Evolutionary conservation across 176 grass and related monocot species (phyloP).

Genomic region (Echinochloa phyllopogon): DNA sequence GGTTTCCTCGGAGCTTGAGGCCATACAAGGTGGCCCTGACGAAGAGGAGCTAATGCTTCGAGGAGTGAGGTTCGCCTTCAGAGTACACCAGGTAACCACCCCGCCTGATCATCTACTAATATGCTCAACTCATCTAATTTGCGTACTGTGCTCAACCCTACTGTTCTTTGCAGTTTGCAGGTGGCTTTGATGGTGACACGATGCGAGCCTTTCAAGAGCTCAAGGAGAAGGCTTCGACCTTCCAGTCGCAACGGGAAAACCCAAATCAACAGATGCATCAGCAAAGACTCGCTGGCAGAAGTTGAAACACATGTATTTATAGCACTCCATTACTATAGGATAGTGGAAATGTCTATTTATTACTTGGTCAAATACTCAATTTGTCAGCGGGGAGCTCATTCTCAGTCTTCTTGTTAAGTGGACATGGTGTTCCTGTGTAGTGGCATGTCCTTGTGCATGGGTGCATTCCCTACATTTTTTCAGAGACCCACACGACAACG

Average conservation of each 20-base stretch:
- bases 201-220: constrained; percentile 96
- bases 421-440: background rate
- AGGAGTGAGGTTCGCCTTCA: constrained; percentile 89
- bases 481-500: no score
- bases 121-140: background rate
- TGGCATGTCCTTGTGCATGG: background rate
- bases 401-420: background rate
- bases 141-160: background rate
- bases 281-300: constrained; percentile 72
- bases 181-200: constrained; percentile 85
- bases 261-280: constrained; percentile 68
- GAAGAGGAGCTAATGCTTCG: constrained; percentile 96
- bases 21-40: constrained; percentile 66
- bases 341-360: constrained; percentile 17
- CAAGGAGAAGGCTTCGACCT: constrained; percentile 73
- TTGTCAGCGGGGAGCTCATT: background rate
- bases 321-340: background rate
- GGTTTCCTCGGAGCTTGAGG: constrained; percentile 86
- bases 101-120: background rate
- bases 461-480: no score
- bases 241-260: constrained; percentile 56
- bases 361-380: background rate
- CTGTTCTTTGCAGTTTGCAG: constrained; percentile 65
- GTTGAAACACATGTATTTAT: constrained; percentile 25
- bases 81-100: constrained; percentile 88